Evolutionary conservation across 192 early-diverging fungal genomes (phyloP).

Genomic region (Gonapodya prolifera): DNA sequence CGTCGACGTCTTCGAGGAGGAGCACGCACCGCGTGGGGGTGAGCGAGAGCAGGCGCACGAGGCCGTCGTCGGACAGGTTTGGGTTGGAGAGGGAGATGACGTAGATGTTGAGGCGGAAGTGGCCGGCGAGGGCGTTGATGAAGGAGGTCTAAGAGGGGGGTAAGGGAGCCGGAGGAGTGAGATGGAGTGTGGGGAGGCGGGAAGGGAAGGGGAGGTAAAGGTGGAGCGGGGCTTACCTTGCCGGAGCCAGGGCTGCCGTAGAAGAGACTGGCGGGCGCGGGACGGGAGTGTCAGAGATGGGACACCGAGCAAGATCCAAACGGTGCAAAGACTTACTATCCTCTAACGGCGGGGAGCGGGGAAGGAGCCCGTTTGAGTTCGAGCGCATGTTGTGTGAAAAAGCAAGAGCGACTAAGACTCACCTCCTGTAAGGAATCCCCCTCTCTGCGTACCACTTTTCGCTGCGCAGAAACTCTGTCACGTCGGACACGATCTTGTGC

Average conservation of each 20-base stretch:
- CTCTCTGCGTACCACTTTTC: constrained; percentile 30
- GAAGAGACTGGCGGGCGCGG: constrained; percentile 25
- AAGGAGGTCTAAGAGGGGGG: constrained; percentile 12
- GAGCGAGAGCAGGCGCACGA: constrained; percentile 20
- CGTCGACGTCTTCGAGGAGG: constrained; percentile 40
- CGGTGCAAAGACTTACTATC: neutral
- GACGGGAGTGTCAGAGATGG: no score
- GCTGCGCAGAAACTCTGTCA: constrained; percentile 24
- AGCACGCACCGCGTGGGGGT: constrained; percentile 32
- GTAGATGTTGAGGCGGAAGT: constrained; percentile 32
- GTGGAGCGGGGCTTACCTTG: constrained; percentile 20
- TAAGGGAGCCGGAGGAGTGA: no score
- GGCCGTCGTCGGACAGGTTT: neutral
- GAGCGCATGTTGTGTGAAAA: no score
- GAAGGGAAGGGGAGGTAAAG: no score
- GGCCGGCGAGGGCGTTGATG: constrained; percentile 36
- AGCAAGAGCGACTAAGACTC: no score
- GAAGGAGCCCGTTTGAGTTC: no score
- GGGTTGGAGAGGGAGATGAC: constrained; percentile 30
- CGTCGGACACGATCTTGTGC: constrained; percentile 16
- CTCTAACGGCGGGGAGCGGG: no score
- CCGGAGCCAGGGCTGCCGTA: constrained; percentile 41
- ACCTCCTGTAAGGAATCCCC: constrained; percentile 38
- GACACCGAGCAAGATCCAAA: no score
- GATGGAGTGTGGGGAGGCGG: no score